Conservation (phyloP, 2,329 filamentous ascomycete species). For the Botryosphaeria agaves region DNA sequence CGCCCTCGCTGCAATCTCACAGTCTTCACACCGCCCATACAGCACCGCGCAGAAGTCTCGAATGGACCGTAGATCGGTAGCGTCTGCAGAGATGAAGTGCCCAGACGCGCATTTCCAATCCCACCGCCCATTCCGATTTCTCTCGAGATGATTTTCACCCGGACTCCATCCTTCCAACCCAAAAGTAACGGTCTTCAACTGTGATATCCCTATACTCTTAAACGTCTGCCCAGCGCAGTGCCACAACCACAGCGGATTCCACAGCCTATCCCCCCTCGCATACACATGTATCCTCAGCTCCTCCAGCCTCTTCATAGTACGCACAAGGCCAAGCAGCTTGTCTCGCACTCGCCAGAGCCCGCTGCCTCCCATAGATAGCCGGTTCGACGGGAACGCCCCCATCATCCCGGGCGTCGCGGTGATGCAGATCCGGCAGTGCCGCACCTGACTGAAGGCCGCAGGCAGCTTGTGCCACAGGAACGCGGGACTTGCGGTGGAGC, state of each 20-base stretch:
- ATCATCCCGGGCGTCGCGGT: conserved; percentile 17
- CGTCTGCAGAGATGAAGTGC: conserved; percentile 11
- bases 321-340: conserved; percentile 6
- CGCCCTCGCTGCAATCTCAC: no score
- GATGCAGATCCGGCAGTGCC: conserved; percentile 14
- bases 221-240: conserved; percentile 17
- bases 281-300: conserved; percentile 14
- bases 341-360: no score
- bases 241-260: conserved; percentile 17
- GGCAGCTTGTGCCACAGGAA: conserved; percentile 13
- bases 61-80: conserved; percentile 3
- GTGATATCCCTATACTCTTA: conserved; percentile 9
- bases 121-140: conserved; percentile 13
- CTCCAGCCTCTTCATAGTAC: conserved; percentile 8
- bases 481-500: not conserved
- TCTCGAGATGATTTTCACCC: conserved; percentile 15
- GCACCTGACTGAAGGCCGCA: conserved; percentile 9
- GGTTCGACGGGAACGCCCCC: no score
- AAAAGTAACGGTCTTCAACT: conserved; percentile 15
- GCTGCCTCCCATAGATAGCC: no score
- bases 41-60: conserved; percentile 5
- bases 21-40: conserved; percentile 4
- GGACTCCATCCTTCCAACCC: conserved; percentile 17
- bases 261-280: conserved; percentile 18
- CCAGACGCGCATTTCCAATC: conserved; percentile 15